Percentiles rank a stretch among this genome's conserved stretches.
Evolutionary conservation across 306 rosid species (phyloP).

Genomic region (Inga leiocalycina): DNA sequence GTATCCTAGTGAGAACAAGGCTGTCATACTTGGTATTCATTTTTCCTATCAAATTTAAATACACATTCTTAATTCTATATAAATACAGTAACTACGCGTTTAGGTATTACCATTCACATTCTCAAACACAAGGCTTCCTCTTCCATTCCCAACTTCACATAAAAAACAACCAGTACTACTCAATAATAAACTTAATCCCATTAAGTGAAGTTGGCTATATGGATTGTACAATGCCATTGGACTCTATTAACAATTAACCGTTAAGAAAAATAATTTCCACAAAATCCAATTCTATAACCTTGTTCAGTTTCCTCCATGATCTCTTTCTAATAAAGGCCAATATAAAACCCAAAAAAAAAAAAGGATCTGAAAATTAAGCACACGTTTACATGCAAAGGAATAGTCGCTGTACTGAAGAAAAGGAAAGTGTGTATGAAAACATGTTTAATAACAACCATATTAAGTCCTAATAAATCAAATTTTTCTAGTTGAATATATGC

Average conservation of each 20-base stretch:
- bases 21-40: not conserved
- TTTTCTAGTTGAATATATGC: constrained; percentile 18
- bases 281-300: not conserved
- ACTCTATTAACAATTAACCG: not conserved
- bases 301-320: not conserved
- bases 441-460: not conserved
- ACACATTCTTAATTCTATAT: not conserved
- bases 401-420: not conserved
- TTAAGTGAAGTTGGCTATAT: too few species aligned
- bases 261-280: not conserved
- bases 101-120: not conserved
- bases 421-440: not conserved
- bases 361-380: not conserved
- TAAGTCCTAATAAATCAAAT: not conserved
- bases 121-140: not conserved
- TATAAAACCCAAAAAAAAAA: not conserved
- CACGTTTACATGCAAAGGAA: not conserved
- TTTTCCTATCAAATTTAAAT: not conserved
- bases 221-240: not conserved
- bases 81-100: not conserved
- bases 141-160: not conserved
- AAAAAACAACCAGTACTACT: not conserved
- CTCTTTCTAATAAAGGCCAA: not conserved
- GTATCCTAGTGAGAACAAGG: not conserved
- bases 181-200: not conserved